A percentile compares a stretch with the other conserved stretches of the same genome.
Evolutionary conservation across 1,139 yeast species (phyloP).

Genomic region (Pneumocystis carinii): DNA sequence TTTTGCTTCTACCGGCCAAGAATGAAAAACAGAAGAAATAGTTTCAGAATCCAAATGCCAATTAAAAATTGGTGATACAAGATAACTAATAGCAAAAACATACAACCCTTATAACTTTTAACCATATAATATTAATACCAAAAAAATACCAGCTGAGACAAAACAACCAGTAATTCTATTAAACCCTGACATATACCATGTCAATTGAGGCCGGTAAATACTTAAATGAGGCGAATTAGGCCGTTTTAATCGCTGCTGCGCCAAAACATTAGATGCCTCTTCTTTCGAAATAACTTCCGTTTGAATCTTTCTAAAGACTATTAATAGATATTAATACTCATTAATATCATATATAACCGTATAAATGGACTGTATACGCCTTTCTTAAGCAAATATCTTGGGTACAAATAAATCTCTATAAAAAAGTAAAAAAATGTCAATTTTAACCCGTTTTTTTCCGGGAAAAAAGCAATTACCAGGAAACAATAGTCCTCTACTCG

Average conservation of each 20-base stretch:
- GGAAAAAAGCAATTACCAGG: not conserved
- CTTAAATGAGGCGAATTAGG: conserved; percentile 84
- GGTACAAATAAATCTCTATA: not conserved
- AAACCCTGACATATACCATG: conserved; percentile 61
- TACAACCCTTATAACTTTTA: conserved; percentile 33
- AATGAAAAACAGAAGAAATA: conserved; percentile 33
- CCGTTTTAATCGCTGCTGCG: conserved; percentile 72
- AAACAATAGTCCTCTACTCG: not conserved
- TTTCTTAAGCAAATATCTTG: not conserved
- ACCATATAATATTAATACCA: conserved; percentile 17
- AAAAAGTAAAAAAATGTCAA: not conserved
- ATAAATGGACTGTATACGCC: not conserved
- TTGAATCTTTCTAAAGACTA: not conserved
- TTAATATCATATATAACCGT: not conserved
- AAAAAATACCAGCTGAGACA: conserved; percentile 42
- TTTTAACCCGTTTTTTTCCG: not conserved
- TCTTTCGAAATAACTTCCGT: not conserved
- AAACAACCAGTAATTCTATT: conserved; percentile 85
- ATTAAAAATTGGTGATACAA: conserved; percentile 52
- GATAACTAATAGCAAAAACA: conserved; percentile 60
- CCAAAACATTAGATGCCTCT: conserved; percentile 54
- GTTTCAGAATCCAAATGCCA: conserved; percentile 44
- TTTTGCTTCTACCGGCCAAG: conserved; percentile 50
- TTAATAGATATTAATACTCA: not conserved
- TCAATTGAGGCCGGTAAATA: conserved; percentile 80